These are phyloP conservation scores for Cucumis melo DNA, from an alignment of 306 rosid genomes.

Conservation along the genomic window DNA sequence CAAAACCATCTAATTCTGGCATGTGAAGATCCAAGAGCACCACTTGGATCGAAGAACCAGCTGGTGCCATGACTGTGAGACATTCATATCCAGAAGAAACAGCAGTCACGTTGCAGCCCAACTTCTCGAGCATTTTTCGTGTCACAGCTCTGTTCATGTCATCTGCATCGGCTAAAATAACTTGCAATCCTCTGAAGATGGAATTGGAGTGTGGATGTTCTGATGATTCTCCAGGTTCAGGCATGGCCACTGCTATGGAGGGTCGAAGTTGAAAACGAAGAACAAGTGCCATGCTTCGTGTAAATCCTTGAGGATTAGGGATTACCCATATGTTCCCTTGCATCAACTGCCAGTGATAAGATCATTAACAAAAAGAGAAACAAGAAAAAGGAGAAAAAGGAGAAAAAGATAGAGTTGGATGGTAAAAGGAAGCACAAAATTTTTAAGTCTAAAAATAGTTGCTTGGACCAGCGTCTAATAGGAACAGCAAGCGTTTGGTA, in stretches of 20 bases:
- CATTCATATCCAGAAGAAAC: conserved; percentile 86
- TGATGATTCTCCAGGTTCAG: conserved; percentile 69
- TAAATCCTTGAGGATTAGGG: conserved; percentile 57
- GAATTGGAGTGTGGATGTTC: conserved; percentile 55
- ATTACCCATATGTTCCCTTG: conserved; percentile 85
- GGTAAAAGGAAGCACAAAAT: neutral
- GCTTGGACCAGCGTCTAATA: neutral
- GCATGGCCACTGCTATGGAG: conserved; percentile 56
- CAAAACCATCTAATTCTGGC: conserved; percentile 75
- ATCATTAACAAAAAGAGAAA: neutral
- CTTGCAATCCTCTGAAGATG: conserved; percentile 57
- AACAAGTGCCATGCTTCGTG: conserved; percentile 82
- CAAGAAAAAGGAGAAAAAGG: neutral
- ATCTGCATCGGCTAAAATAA: conserved; percentile 67
- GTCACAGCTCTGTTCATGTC: conserved; percentile 90
- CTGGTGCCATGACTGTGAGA: conserved; percentile 46
- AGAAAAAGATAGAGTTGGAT: neutral
- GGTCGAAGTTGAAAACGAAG: conserved; percentile 70
- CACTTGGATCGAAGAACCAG: conserved; percentile 53
- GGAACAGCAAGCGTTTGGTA: neutral
- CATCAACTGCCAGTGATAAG: conserved; percentile 60
- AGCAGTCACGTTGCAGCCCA: conserved; percentile 69
- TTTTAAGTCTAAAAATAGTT: neutral
- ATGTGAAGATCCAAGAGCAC: conserved; percentile 76
- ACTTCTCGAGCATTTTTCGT: conserved; percentile 64